Evolutionary conservation across 768 basidiomycete species (phyloP), one percentile per base, ranked within the genome.

Genomic region (Rhizopogon salebrosus): DNA sequence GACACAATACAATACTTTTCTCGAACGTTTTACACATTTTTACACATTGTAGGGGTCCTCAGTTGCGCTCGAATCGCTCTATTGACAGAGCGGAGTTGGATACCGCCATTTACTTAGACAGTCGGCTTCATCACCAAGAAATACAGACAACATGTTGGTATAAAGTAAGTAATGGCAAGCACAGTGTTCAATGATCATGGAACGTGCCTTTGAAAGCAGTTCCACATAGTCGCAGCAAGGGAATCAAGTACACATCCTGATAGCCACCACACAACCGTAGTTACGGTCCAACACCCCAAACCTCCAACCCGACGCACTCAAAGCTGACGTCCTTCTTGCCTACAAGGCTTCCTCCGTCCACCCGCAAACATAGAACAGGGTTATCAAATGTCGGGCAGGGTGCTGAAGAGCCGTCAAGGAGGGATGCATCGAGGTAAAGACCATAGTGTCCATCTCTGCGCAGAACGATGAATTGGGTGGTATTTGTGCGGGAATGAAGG

Each of bases 241-340:
- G 41, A 18, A 41, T 26, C 26, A 45, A 31, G 26, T 3, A 20
- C 42, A 29, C 9, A 24, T 42, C 9, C n/a, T n/a, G n/a, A n/a
- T 27, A 42, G 9, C 10, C 41, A 27, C 23, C 8, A 14, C 34
- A 16, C 20, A 20, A 45, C 27, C 14, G 14, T 20, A 34, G 6
- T 34, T 3, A 46, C 20, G 75, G 71, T 3, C 84, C 85, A 39
- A 93, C 72, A 4, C 81, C 86, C 95, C 95, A 97, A 0, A 94
- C 91, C 63, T 98, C 95, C 50, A 98, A 67, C 13, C 88, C 93
- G 0, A 95, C 86, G 67, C 92, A 92, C 63, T 95, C 92, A 59
- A 98, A 98, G n/a, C 74, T 68, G 8, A 78, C 78, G 6, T 77
- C 80, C 51, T 72, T 74, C 41, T 69, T 71, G 0, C 70, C 63